These are phyloP conservation scores for Primulina tabacum DNA, from an alignment of 257 asterid genomes.

Conservation along the genomic window DNA sequence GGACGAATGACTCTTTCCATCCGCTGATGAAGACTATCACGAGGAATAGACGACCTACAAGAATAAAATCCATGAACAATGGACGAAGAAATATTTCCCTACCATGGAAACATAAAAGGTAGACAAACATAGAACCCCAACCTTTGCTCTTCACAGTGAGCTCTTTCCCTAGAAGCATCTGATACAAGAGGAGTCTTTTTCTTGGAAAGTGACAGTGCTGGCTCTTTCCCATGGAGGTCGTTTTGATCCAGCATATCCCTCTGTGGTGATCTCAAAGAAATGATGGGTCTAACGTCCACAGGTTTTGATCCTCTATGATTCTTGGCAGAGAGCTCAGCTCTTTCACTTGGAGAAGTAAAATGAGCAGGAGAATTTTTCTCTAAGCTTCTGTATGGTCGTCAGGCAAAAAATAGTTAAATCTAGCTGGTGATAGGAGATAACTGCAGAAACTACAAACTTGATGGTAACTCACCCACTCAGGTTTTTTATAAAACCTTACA, in stretches of 20 bases:
- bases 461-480: slow-evolving; percentile 3
- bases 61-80: slow-evolving; percentile 19
- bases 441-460: slow-evolving; percentile 2
- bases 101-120: slow-evolving; percentile 22
- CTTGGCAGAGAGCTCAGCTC: slow-evolving; percentile 32
- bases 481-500: neutral
- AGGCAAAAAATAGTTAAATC: slow-evolving; percentile 16
- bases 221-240: slow-evolving; percentile 37
- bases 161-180: slow-evolving; percentile 44
- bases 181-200: slow-evolving; percentile 44
- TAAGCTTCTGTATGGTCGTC: slow-evolving; percentile 35
- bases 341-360: slow-evolving; percentile 41
- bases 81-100: slow-evolving; percentile 7
- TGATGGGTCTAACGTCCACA: slow-evolving; percentile 39
- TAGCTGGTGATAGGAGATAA: neutral
- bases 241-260: slow-evolving; percentile 46
- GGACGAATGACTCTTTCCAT: slow-evolving; percentile 38
- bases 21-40: slow-evolving; percentile 32
- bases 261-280: slow-evolving; percentile 59
- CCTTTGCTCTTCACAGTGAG: slow-evolving; percentile 50
- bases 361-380: slow-evolving; percentile 53
- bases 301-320: slow-evolving; percentile 33
- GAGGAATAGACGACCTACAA: slow-evolving; percentile 52
- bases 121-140: slow-evolving; percentile 18
- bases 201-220: slow-evolving; percentile 34